Percentiles rank a stretch among this genome's conserved stretches.
These are phyloP conservation scores for Saitozyma podzolica DNA, from an alignment of 768 basidiomycete genomes.

Conservation along the genomic window DNA sequence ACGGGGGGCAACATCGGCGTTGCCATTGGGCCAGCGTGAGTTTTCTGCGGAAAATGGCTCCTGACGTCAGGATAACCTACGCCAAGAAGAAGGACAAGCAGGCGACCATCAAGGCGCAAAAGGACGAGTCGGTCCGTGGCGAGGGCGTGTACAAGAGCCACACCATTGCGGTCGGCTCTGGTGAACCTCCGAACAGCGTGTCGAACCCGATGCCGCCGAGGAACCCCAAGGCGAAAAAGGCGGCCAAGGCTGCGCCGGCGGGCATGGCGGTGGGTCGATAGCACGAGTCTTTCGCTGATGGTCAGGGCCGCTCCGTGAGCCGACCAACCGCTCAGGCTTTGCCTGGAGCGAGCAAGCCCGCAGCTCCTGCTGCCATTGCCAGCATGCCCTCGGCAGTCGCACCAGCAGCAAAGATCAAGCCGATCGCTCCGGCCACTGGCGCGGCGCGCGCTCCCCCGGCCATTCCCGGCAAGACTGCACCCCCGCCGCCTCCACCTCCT, in stretches of 20 bases:
- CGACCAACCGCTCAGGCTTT: slow-evolving; percentile 52
- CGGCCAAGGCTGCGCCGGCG: slow-evolving; percentile 54
- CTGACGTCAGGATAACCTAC: slow-evolving; percentile 70
- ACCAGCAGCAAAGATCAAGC: slow-evolving; percentile 29
- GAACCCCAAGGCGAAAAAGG: slow-evolving; percentile 87
- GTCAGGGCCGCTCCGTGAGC: slow-evolving; percentile 49
- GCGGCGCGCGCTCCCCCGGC: slow-evolving; percentile 47
- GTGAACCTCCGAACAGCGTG: slow-evolving; percentile 76
- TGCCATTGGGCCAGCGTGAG: slow-evolving; percentile 74
- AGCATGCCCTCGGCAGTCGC: slow-evolving; percentile 29
- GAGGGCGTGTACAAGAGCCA: slow-evolving; percentile 93
- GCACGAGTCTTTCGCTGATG: slow-evolving; percentile 3
- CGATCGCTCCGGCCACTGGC: slow-evolving; percentile 5
- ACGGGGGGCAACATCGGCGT: slow-evolving; percentile 76
- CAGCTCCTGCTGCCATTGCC: slow-evolving; percentile 62
- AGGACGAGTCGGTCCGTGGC: slow-evolving; percentile 77
- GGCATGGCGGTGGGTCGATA: slow-evolving; percentile 28
- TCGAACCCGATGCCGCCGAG: slow-evolving; percentile 82
- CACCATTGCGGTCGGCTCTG: slow-evolving; percentile 79
- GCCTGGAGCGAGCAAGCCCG: slow-evolving; percentile 61
- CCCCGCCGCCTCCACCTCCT: slow-evolving; percentile 57
- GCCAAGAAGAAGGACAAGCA: slow-evolving; percentile 97
- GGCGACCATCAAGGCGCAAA: slow-evolving; percentile 78
- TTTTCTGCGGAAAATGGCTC: slow-evolving; percentile 14
- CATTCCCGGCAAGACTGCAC: slow-evolving; percentile 55